phyloP scores from a whole-genome alignment of 108 stramenopile genomes.

The Skeletonema grethae region DNA sequence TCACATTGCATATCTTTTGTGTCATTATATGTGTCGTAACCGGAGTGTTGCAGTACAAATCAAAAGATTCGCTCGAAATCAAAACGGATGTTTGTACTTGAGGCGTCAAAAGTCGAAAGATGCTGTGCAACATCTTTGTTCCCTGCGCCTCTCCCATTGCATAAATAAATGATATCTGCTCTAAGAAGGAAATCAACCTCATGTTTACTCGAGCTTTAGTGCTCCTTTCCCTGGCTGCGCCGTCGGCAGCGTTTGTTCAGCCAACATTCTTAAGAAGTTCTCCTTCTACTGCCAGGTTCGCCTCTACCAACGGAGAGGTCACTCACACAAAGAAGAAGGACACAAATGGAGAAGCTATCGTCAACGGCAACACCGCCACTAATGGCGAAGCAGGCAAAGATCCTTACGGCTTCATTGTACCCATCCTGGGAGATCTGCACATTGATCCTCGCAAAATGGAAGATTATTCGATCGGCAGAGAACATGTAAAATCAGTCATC shows the following conservation, averaged over 20 bases:
- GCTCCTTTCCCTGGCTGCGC: background rate
- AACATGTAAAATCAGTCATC: slow-evolving; percentile 54
- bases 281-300: background rate
- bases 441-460: slow-evolving; percentile 83
- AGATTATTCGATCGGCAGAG: slow-evolving; percentile 57
- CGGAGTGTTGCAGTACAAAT: too few relatives aligned
- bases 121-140: too few relatives aligned
- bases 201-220: background rate
- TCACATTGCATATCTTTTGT: too few relatives aligned
- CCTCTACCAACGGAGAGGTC: background rate
- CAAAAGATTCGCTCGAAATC: too few relatives aligned
- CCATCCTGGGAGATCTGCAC: slow-evolving; percentile 82
- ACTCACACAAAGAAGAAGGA: background rate
- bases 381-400: slow-evolving; percentile 1
- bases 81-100: too few relatives aligned
- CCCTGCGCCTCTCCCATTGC: too few relatives aligned
- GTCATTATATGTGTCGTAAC: too few relatives aligned
- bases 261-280: background rate
- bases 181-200: background rate
- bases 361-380: background rate
- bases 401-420: slow-evolving; percentile 6
- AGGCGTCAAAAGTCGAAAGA: too few relatives aligned
- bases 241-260: background rate
- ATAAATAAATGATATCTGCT: background rate
- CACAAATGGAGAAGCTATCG: background rate